These are phyloP conservation scores for Articulospora tetracladia DNA, from an alignment of 495 filamentous ascomycete genomes.

Conservation along the genomic window DNA sequence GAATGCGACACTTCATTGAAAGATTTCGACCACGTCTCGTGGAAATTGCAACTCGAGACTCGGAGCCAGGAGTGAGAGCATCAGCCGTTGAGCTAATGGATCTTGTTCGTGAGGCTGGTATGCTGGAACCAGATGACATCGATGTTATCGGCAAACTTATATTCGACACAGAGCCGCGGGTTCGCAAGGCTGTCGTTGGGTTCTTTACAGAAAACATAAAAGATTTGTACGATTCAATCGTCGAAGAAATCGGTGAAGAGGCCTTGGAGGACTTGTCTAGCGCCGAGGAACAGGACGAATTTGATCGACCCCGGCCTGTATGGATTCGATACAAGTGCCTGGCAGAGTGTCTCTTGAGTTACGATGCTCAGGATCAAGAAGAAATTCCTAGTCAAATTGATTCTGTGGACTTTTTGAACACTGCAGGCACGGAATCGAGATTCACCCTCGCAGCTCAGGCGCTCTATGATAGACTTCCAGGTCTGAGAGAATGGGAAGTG, in stretches of 20 bases:
- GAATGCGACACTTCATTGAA: constrained; percentile 83
- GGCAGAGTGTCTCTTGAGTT: constrained; percentile 74
- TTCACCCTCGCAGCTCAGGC: constrained; percentile 81
- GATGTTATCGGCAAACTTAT: constrained; percentile 80
- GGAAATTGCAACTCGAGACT: constrained; percentile 85
- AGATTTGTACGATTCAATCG: constrained; percentile 71
- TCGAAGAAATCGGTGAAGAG: constrained; percentile 84
- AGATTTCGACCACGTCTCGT: constrained; percentile 83
- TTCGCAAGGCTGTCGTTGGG: constrained; percentile 80
- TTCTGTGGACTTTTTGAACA: constrained; percentile 44
- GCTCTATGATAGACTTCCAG: constrained; percentile 74
- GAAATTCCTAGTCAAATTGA: constrained; percentile 24
- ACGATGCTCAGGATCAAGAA: constrained; percentile 57
- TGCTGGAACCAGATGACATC: constrained; percentile 87
- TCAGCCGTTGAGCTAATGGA: constrained; percentile 76
- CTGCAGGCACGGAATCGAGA: constrained; percentile 65
- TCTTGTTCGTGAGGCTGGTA: constrained; percentile 73
- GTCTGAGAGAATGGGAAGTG: constrained; percentile 81
- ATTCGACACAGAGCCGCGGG: constrained; percentile 77
- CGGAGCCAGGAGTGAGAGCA: constrained; percentile 72
- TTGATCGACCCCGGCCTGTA: constrained; percentile 64
- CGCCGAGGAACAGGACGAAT: constrained; percentile 63
- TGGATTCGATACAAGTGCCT: constrained; percentile 94
- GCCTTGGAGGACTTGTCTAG: constrained; percentile 60
- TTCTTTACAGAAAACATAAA: constrained; percentile 87